A percentile compares a stretch with the other conserved stretches of the same genome.
These are phyloP conservation scores for Sphagnum fallax DNA, from an alignment of 228 moss, liverwort and hornwort genomes.

Conservation along the genomic window DNA sequence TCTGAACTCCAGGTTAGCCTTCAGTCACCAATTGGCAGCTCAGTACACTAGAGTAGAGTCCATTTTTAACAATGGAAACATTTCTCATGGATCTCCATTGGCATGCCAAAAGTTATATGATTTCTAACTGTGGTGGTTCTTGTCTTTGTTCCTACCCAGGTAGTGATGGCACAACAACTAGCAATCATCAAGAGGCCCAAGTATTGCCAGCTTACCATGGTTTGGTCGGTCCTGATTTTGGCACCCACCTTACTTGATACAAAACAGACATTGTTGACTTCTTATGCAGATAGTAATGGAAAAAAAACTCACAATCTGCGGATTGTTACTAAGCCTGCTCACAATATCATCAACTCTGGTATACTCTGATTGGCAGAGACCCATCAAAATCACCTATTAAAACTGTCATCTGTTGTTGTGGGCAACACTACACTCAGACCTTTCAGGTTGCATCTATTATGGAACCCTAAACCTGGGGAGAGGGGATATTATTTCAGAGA, in stretches of 20 bases:
- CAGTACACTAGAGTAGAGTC: too few relatives aligned
- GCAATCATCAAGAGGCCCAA: conserved; percentile 14
- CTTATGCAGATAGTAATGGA: background rate
- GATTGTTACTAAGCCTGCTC: background rate
- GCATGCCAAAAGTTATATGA: too few relatives aligned
- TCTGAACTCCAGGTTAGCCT: conserved; percentile 16
- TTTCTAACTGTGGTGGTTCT: too few relatives aligned
- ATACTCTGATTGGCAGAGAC: background rate
- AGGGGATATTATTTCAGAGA: background rate
- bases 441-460: background rate
- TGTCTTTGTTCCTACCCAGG: too few relatives aligned
- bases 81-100: too few relatives aligned
- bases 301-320: conserved; percentile 8
- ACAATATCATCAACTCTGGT: background rate
- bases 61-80: too few relatives aligned
- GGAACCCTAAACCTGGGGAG: background rate
- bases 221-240: conserved; percentile 18
- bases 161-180: conserved; percentile 22
- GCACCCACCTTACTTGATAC: conserved; percentile 13
- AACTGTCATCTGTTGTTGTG: background rate
- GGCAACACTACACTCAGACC: background rate
- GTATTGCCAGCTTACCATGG: conserved; percentile 20
- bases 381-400: background rate
- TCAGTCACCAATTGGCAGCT: too few relatives aligned
- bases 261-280: background rate